These are phyloP conservation scores for Knoxdaviesia proteae DNA, from an alignment of 2,329 filamentous ascomycete genomes.

Conservation along the genomic window DNA sequence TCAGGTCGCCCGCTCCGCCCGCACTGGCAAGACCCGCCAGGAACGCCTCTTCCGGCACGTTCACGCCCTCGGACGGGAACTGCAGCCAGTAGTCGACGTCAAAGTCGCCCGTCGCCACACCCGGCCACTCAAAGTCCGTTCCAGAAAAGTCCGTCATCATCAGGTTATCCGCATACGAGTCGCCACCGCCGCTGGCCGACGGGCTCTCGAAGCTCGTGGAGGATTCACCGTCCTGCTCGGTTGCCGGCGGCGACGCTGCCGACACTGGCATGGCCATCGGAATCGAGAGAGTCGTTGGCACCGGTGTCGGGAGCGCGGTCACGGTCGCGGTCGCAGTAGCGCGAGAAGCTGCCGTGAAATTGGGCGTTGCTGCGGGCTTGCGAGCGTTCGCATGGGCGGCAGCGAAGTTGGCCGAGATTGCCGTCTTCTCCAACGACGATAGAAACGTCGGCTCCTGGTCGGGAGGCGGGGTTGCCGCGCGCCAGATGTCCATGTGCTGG, in stretches of 20 bases:
- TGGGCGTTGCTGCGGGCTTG: no score
- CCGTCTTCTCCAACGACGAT: slow-evolving; percentile 15
- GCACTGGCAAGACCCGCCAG: slow-evolving; percentile 8
- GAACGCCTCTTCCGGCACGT: slow-evolving; percentile 16
- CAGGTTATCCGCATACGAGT: no score
- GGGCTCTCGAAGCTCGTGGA: no score
- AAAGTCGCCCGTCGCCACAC: slow-evolving; percentile 28
- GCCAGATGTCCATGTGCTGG: background rate
- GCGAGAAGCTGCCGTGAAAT: no score
- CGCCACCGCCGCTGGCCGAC: no score
- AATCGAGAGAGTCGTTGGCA: no score
- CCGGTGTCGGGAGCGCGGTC: no score
- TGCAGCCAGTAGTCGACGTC: slow-evolving; percentile 39
- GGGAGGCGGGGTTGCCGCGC: slow-evolving; percentile 25
- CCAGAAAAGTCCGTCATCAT: no score
- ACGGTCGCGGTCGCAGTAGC: no score
- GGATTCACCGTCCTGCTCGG: slow-evolving; percentile 12
- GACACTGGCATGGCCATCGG: background rate
- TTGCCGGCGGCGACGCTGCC: slow-evolving; percentile 20
- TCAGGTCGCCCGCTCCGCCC: no score
- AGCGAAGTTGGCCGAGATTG: slow-evolving; percentile 1
- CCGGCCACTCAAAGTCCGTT: slow-evolving; percentile 31
- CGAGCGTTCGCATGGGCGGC: no score
- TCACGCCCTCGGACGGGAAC: slow-evolving; percentile 29
- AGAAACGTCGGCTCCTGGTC: slow-evolving; percentile 17